A percentile compares a stretch with the other conserved stretches of the same genome.
Evolutionary conservation across 495 filamentous ascomycete species (phyloP).

Genomic region (Clavariopsis aquatica): DNA sequence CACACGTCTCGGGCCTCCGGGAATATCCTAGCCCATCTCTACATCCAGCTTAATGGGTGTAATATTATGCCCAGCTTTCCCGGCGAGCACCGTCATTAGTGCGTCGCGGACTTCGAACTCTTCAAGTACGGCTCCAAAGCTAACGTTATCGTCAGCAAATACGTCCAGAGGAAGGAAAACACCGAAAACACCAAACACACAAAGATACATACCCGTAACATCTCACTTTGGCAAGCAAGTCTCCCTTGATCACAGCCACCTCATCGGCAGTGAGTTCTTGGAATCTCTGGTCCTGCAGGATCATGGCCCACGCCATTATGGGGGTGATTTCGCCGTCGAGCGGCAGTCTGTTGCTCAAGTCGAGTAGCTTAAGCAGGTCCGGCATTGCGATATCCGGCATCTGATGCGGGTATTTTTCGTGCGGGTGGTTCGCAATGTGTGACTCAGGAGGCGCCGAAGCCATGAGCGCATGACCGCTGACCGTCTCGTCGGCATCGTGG

Average conservation of each 20-base stretch:
- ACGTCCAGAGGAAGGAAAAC: conserved; percentile 17
- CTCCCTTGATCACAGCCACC: conserved; percentile 69
- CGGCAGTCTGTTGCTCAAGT: conserved; percentile 79
- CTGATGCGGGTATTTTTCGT: conserved; percentile 51
- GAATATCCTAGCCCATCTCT: background rate
- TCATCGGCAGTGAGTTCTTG: conserved; percentile 65
- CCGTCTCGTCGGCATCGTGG: conserved; percentile 49
- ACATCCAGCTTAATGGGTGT: conserved; percentile 1
- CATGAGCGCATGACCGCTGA: conserved; percentile 87
- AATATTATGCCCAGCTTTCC: conserved; percentile 44
- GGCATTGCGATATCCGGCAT: conserved; percentile 71
- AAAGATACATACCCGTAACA: conserved; percentile 97
- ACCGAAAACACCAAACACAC: conserved; percentile 25
- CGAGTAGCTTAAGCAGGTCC: conserved; percentile 76
- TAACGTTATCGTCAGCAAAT: conserved; percentile 40
- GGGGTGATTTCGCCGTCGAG: conserved; percentile 95
- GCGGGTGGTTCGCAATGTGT: conserved; percentile 43
- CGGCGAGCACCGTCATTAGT: conserved; percentile 68
- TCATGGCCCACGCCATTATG: conserved; percentile 87
- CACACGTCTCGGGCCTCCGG: background rate
- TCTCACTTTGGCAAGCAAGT: conserved; percentile 75
- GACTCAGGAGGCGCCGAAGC: conserved; percentile 76
- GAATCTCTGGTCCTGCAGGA: conserved; percentile 71
- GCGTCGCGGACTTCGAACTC: conserved; percentile 92
- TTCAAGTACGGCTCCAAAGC: conserved; percentile 82